These are phyloP conservation scores for Neocallimastix lanati DNA, from an alignment of 192 early-diverging fungal species.

Conservation along the genomic window DNA sequence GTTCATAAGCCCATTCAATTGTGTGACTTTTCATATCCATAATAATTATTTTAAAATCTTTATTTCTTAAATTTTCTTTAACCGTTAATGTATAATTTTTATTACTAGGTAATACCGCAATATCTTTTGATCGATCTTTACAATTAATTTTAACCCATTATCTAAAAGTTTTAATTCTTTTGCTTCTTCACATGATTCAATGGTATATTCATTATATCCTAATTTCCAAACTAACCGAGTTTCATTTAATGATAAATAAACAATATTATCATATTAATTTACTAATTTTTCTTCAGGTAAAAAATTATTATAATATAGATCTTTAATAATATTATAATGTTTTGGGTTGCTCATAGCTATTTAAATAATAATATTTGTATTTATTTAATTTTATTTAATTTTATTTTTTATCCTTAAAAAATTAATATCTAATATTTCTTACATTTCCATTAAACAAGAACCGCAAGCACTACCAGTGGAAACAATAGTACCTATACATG, in stretches of 20 bases:
- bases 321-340: no score
- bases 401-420: no score
- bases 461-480: no score
- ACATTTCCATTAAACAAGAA: no score
- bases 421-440: no score
- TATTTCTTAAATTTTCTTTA: background rate
- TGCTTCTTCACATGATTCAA: background rate
- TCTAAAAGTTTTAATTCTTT: background rate
- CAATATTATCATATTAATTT: no score
- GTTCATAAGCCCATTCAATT: background rate
- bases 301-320: no score
- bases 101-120: background rate
- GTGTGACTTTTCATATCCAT: background rate
- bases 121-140: background rate
- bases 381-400: no score
- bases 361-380: no score
- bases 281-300: no score
- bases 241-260: background rate
- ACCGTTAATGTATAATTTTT: background rate
- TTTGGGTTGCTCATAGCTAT: no score
- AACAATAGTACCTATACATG: no score
- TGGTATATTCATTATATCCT: background rate
- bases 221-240: background rate
- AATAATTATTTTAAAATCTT: background rate
- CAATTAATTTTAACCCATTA: background rate